Evolutionary conservation across 2,329 filamentous ascomycete genomes (phyloP).

Genomic region (Trichoderma cornu-damae): DNA sequence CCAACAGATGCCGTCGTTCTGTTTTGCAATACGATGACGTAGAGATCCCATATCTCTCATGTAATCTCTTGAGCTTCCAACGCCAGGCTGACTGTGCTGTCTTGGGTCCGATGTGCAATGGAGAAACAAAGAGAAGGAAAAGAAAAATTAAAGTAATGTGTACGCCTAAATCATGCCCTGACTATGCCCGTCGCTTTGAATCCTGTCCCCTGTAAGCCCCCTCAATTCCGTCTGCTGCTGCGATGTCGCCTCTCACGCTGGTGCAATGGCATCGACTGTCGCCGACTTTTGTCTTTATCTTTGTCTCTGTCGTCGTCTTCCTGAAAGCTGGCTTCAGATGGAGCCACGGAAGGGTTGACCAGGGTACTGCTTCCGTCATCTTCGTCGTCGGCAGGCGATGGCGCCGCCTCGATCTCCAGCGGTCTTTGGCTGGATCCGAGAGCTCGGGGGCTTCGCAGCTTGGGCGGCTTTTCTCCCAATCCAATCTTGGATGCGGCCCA

Average conservation of each 20-base stretch:
- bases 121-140: background rate
- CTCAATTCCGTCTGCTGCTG: constrained; percentile 8
- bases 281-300: background rate
- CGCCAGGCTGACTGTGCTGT: background rate
- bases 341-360: constrained; percentile 11
- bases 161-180: background rate
- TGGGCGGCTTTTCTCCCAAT: constrained; percentile 23
- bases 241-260: constrained; percentile 11
- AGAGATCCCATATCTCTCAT: constrained; percentile 10
- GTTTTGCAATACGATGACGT: background rate
- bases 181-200: background rate
- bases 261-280: constrained; percentile 6
- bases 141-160: background rate
- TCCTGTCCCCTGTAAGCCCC: no score
- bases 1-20: constrained; percentile 5
- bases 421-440: constrained; percentile 25
- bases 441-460: constrained; percentile 24
- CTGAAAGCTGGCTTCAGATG: background rate
- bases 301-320: background rate
- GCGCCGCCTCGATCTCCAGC: background rate
- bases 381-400: background rate
- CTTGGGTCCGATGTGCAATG: background rate
- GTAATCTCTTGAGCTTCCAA: background rate
- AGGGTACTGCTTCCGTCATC: constrained; percentile 16
- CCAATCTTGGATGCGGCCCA: constrained; percentile 28